Conservation (phyloP, 495 filamentous ascomycete genomes). For the Penicillium goetzii region DNA sequence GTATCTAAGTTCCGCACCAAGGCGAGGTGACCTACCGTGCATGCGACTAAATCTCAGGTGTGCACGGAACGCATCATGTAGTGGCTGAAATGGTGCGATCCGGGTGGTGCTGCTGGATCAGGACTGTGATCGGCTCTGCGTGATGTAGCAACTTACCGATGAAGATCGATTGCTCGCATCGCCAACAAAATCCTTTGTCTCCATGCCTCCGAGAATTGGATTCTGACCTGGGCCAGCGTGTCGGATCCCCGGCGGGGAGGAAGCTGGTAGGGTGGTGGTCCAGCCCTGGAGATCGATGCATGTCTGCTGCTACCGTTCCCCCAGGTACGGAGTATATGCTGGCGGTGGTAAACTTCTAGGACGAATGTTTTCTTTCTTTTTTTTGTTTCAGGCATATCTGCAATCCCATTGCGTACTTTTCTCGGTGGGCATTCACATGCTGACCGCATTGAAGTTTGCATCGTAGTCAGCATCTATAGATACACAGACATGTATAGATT, state of each 20-base stretch:
- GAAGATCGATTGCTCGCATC: conserved; percentile 35
- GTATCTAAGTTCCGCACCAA: conserved; percentile 20
- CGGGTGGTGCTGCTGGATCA: conserved; percentile 21
- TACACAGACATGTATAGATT: not conserved
- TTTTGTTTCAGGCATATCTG: not conserved
- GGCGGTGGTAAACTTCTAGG: not conserved
- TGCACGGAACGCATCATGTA: conserved; percentile 30
- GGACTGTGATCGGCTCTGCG: conserved; percentile 17
- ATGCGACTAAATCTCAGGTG: conserved; percentile 32
- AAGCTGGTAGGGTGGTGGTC: not conserved
- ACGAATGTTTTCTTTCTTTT: not conserved
- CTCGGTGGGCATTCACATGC: conserved; percentile 14
- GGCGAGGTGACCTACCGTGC: conserved; percentile 37
- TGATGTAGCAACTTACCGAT: conserved; percentile 28
- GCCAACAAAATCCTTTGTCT: conserved; percentile 28
- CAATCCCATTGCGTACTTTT: not conserved
- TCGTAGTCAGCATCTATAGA: conserved; percentile 1
- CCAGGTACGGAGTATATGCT: conserved; percentile 1
- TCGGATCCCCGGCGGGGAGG: conserved; percentile 7
- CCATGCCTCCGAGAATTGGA: conserved; percentile 14
- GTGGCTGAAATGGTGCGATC: conserved; percentile 36
- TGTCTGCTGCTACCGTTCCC: conserved; percentile 5
- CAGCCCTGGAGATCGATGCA: conserved; percentile 5
- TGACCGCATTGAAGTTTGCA: conserved; percentile 16
- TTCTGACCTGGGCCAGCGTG: conserved; percentile 4